A percentile compares a stretch with the other conserved stretches of the same genome.
phyloP scores from a whole-genome alignment of 495 filamentous ascomycete species.

The Cenococcum geophilum region DNA sequence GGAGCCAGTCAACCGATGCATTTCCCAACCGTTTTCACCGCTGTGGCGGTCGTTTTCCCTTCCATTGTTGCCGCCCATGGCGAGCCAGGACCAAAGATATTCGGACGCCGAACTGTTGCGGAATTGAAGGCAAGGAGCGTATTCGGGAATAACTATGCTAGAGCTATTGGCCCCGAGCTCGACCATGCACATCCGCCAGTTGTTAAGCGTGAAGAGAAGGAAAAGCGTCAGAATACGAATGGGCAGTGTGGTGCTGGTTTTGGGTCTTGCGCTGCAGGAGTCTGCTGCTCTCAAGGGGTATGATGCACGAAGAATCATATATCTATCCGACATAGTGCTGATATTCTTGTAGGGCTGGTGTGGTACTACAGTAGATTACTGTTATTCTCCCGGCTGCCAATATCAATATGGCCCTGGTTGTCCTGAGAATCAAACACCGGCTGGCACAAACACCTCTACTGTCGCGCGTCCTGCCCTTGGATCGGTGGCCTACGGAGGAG shows the following conservation, averaged over 20 bases:
- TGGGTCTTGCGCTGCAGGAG: conserved; percentile 22
- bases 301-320: neutral
- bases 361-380: conserved; percentile 21
- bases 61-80: conserved; percentile 20
- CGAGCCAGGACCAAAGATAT: conserved; percentile 12
- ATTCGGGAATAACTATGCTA: conserved; percentile 14
- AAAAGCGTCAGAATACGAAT: conserved; percentile 18
- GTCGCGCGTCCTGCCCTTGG: conserved; percentile 24
- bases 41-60: conserved; percentile 14
- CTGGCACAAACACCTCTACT: conserved; percentile 26
- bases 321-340: neutral
- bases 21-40: conserved; percentile 19
- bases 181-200: neutral
- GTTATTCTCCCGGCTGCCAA: conserved; percentile 23
- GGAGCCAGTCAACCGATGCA: conserved; percentile 10
- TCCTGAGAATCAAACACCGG: conserved; percentile 24
- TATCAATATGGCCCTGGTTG: conserved; percentile 28
- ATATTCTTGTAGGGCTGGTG: conserved; percentile 18
- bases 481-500: conserved; percentile 22
- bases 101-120: conserved; percentile 15
- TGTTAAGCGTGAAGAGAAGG: conserved; percentile 7
- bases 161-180: neutral
- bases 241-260: conserved; percentile 24
- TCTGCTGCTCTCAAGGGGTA: conserved; percentile 26
- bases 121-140: conserved; percentile 21